phyloP scores from a whole-genome alignment of 306 rosid genomes.

The Corylus americana region DNA sequence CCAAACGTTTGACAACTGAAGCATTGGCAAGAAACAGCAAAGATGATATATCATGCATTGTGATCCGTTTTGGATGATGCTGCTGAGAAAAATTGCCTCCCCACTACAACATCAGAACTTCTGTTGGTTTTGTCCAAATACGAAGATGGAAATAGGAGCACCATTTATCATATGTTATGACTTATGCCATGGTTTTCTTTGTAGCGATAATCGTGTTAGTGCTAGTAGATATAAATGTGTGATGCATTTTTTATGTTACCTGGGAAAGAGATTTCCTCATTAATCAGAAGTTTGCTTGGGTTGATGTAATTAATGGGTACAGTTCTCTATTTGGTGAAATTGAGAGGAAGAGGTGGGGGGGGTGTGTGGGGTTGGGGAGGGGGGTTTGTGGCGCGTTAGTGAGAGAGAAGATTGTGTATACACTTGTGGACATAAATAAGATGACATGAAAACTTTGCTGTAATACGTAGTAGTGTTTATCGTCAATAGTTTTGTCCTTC shows the following conservation, averaged over 20 bases:
- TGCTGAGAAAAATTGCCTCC: conserved; percentile 3
- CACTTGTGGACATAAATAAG: not conserved
- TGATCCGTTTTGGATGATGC: conserved; percentile 31
- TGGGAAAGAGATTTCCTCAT: not conserved
- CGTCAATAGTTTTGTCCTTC: not conserved
- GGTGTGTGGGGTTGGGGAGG: too few relatives aligned
- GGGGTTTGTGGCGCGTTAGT: too few relatives aligned
- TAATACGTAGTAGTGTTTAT: not conserved
- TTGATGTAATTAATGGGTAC: not conserved
- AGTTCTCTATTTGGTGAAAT: not conserved
- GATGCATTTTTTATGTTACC: not conserved
- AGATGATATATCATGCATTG: conserved; percentile 48
- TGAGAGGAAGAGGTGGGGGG: not conserved
- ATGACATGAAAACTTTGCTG: not conserved
- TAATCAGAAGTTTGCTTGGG: not conserved
- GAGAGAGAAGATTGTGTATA: not conserved
- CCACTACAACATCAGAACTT: not conserved
- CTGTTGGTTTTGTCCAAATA: not conserved
- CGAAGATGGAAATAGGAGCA: conserved; percentile 10
- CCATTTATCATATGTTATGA: not conserved
- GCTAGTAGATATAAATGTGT: not conserved
- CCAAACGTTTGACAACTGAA: conserved; percentile 33
- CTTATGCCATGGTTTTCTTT: not conserved
- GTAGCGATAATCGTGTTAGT: not conserved
- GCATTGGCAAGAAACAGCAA: conserved; percentile 35